These are phyloP conservation scores for Sphaerulina vaccinii DNA, from an alignment of 2,329 filamentous ascomycete genomes.

Conservation along the genomic window DNA sequence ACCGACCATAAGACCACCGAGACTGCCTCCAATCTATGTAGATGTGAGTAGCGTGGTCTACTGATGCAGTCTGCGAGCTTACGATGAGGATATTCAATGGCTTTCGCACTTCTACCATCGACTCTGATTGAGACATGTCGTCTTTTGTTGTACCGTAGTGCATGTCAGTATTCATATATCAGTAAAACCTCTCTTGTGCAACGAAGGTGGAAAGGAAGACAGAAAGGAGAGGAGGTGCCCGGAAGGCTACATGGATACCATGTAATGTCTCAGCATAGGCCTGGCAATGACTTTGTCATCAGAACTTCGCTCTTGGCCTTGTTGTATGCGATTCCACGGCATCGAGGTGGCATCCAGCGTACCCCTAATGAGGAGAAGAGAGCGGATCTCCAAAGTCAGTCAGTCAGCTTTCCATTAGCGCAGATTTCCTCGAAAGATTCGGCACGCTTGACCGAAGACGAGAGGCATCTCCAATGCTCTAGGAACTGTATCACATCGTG, in stretches of 20 bases:
- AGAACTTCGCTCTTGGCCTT: neutral
- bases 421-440: too few species aligned
- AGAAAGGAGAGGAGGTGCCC: neutral
- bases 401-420: too few species aligned
- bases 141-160: neutral
- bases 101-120: neutral
- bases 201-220: neutral
- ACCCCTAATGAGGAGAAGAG: too few species aligned
- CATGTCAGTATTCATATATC: neutral
- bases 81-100: conserved; percentile 16
- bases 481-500: too few species aligned
- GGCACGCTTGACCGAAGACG: too few species aligned
- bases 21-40: conserved; percentile 42
- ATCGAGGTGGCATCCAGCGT: too few species aligned
- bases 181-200: neutral
- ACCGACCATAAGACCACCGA: conserved; percentile 44
- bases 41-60: neutral
- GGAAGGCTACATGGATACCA: neutral
- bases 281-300: neutral
- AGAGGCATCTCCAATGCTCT: too few species aligned
- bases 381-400: too few species aligned
- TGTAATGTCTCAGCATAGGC: neutral
- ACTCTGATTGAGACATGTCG: neutral
- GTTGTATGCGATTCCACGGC: too few species aligned
- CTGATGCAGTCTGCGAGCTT: neutral